These are phyloP conservation scores for Lentinula lateritia DNA, from an alignment of 768 basidiomycete genomes.

Conservation along the genomic window DNA sequence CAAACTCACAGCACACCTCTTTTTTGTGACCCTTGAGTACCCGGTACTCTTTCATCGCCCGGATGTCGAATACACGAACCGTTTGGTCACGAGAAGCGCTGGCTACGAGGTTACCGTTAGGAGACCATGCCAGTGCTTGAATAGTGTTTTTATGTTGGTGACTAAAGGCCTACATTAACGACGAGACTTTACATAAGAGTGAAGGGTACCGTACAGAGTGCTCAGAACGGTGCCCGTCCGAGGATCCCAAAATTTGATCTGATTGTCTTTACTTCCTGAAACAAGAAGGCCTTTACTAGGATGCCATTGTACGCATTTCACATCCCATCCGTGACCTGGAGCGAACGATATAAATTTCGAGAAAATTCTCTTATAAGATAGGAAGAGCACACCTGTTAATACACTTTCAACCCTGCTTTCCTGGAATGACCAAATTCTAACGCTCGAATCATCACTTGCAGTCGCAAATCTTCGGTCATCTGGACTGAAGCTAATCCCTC, in stretches of 20 bases:
- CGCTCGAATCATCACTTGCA: slow-evolving; percentile 91
- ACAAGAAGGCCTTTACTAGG: slow-evolving; percentile 93
- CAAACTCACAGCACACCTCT: slow-evolving; percentile 85
- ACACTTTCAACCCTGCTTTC: slow-evolving; percentile 85
- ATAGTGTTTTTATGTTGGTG: slow-evolving; percentile 98
- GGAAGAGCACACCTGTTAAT: slow-evolving; percentile 56
- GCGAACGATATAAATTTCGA: not conserved
- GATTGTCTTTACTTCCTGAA: slow-evolving; percentile 95
- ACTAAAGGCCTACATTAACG: slow-evolving; percentile 30
- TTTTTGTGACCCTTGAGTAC: slow-evolving; percentile 95
- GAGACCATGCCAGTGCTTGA: slow-evolving; percentile 89
- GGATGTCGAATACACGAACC: slow-evolving; percentile 94
- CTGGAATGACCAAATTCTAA: slow-evolving; percentile 94
- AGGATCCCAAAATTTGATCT: slow-evolving; percentile 99
- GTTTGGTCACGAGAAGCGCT: slow-evolving; percentile 95
- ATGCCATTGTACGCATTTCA: slow-evolving; percentile 98
- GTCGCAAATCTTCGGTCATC: slow-evolving; percentile 91
- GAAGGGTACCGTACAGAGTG: slow-evolving; percentile 60
- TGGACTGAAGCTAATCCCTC: slow-evolving; percentile 88
- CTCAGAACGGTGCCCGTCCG: slow-evolving; percentile 86
- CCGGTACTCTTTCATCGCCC: slow-evolving; percentile 94
- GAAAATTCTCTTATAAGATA: not conserved
- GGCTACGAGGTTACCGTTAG: slow-evolving; percentile 89
- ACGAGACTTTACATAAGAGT: not conserved
- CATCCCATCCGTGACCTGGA: slow-evolving; percentile 97